phyloP scores from a whole-genome alignment of 108 stramenopile genomes.

The Fistulifera pelliculosa region DNA sequence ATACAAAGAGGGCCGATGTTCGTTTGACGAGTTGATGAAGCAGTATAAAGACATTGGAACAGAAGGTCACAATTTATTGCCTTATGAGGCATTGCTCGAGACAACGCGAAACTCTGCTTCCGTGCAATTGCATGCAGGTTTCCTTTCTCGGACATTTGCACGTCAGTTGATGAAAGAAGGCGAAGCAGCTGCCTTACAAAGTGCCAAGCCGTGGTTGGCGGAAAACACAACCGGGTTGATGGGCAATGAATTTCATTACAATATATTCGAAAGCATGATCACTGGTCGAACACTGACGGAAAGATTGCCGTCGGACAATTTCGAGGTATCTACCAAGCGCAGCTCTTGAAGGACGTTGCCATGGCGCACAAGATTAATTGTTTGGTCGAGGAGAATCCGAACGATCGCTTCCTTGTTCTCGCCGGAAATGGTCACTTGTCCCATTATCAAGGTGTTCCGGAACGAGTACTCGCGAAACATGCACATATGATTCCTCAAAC shows the following conservation, averaged over 20 bases:
- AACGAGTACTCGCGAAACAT: conserved; percentile 27
- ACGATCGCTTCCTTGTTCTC: conserved; percentile 29
- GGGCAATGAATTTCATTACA: conserved; percentile 40
- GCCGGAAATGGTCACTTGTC: conserved; percentile 35
- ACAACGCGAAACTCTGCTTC: conserved; percentile 13
- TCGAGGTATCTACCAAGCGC: conserved; percentile 46
- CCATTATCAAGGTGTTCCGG: conserved; percentile 37
- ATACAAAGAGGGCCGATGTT: conserved; percentile 25
- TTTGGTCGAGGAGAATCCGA: neutral
- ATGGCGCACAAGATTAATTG: conserved; percentile 45
- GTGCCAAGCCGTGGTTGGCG: conserved; percentile 19
- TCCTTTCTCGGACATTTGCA: conserved; percentile 29
- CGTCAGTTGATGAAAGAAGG: conserved; percentile 33
- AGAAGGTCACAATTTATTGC: conserved; percentile 54
- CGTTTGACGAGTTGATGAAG: conserved; percentile 35
- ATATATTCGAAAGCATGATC: conserved; percentile 40
- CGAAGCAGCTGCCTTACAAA: conserved; percentile 15
- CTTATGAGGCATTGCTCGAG: conserved; percentile 45
- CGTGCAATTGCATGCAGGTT: conserved; percentile 30
- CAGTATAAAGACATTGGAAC: conserved; percentile 53
- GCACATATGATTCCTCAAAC: conserved; percentile 17
- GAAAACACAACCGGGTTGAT: conserved; percentile 14
- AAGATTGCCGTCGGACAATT: conserved; percentile 27
- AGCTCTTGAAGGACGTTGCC: conserved; percentile 62
- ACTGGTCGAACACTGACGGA: conserved; percentile 18